phyloP scores from a whole-genome alignment of 2,329 filamentous ascomycete species.

The Neonectria coccinea region DNA sequence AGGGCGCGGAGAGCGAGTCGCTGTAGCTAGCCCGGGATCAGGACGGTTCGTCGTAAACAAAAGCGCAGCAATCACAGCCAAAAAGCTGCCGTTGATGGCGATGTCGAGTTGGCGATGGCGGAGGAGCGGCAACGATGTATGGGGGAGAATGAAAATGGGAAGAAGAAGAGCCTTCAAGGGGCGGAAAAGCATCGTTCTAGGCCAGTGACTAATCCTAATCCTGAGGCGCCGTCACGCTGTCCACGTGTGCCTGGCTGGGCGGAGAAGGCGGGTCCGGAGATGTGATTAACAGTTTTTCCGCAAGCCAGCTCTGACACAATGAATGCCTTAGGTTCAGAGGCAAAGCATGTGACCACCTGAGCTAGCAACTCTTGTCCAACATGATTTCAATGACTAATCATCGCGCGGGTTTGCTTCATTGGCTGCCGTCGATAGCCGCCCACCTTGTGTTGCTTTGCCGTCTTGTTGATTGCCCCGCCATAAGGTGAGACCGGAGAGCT shows the following conservation, averaged over 20 bases:
- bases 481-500: constrained; percentile 36
- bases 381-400: constrained; percentile 41
- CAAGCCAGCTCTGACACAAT: neutral
- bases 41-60: neutral
- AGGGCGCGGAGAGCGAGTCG: constrained; percentile 3
- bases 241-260: neutral
- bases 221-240: neutral
- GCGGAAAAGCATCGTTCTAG: constrained; percentile 24
- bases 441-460: constrained; percentile 11
- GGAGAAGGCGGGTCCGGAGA: neutral
- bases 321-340: neutral
- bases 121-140: constrained; percentile 33
- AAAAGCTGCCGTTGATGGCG: constrained; percentile 24
- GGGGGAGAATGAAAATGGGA: constrained; percentile 25
- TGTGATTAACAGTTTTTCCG: constrained; percentile 32
- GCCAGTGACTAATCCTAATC: constrained; percentile 35
- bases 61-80: constrained; percentile 9
- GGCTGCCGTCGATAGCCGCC: constrained; percentile 48
- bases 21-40: neutral
- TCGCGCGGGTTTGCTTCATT: constrained; percentile 36
- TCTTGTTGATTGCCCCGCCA: constrained; percentile 42
- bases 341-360: constrained; percentile 8
- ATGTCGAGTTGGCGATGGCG: constrained; percentile 36
- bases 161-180: constrained; percentile 40
- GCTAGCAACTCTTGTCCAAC: constrained; percentile 15